Percentiles rank a stretch among this genome's conserved stretches.
Conservation (phyloP, 2,329 filamentous ascomycete genomes). For the Neopestalotiopsis rosae region DNA sequence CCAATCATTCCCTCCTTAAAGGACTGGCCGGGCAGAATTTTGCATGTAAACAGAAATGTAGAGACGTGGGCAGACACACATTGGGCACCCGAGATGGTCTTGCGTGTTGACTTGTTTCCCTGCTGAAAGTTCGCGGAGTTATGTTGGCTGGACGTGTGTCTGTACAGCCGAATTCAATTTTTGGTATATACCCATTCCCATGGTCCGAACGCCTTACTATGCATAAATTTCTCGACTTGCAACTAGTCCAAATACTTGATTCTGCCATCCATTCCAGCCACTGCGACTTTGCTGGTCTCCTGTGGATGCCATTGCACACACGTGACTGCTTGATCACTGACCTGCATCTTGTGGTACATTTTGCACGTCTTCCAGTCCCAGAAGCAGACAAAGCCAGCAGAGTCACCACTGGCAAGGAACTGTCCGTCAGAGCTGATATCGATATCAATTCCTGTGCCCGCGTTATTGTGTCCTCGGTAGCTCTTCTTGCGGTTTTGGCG, state of each 20-base stretch:
- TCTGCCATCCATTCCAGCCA: constrained; percentile 85
- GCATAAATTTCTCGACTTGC: background rate
- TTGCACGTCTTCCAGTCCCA: constrained; percentile 99
- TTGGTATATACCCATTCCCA: constrained; percentile 7
- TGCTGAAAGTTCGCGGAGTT: background rate
- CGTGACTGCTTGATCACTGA: constrained; percentile 81
- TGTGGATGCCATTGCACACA: constrained; percentile 96
- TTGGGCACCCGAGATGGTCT: background rate
- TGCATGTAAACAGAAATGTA: too few relatives aligned
- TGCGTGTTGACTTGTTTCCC: background rate
- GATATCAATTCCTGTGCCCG: constrained; percentile 90
- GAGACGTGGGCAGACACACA: too few relatives aligned
- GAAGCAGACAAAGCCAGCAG: constrained; percentile 88
- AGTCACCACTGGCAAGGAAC: constrained; percentile 87
- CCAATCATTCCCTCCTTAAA: too few relatives aligned
- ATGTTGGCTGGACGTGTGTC: background rate
- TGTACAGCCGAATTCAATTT: constrained; percentile 8
- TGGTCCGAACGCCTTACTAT: constrained; percentile 6
- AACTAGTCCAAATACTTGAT: constrained; percentile 91
- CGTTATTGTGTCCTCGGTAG: constrained; percentile 94
- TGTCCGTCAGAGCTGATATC: constrained; percentile 90
- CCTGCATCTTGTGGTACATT: constrained; percentile 96
- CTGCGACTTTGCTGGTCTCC: constrained; percentile 92
- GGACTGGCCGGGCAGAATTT: too few relatives aligned
- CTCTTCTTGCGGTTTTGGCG: constrained; percentile 97